Base-by-base conservation (phyloP, 768 basidiomycete genomes). In the Boletus pseudo-olivaceus region DNA sequence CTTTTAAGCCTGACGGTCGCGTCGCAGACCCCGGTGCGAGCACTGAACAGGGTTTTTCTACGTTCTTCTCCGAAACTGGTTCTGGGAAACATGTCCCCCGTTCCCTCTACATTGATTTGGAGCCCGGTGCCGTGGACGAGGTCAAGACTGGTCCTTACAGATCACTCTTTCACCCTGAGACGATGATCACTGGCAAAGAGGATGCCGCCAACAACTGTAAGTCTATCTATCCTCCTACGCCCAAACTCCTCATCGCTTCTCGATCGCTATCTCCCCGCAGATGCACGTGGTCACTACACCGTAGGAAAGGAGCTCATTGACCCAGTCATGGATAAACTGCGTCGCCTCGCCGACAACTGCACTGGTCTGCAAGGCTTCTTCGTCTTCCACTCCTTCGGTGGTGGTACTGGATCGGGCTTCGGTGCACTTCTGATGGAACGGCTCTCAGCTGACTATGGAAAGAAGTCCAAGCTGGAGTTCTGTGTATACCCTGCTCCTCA, bases 331-430 rank as follows among this genome's bases (percentile, higher is more conserved):
- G 97, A 99, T 76, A 95, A 92, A 74, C 79, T 98, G 62, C 91
- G 97, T 71, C 89, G 92, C 62, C 85, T 99, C 58, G 92, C 95
- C 48, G 97, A 99, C 76, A 97, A 97, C 77, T 98, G 96, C 78
- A 84, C 85, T 47, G 97, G 97, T 70, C 86, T 99, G 42, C 97
- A 99, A 76, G 97, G 97, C 66, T 99, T 99, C 85, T 98, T 98
- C 70, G 92, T 98, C 68, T 98, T 98, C 85, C 97, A 98, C 78
- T 98, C 97, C 19, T 98, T 99, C 71, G 97, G 97, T 71, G 97
- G 97, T 70, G 97, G 97, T 74, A 98, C 97, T 70, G 97, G 97
- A 67, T 99, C 97, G 57, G 97, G 97, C 68, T 96, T 99, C 67
- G 97, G 97, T 71, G 96, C 97, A 55, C 88, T 99, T 64, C 82